Evolutionary conservation across 306 rosid genomes (phyloP).

Genomic region (Oxytropis ochrocephala): DNA sequence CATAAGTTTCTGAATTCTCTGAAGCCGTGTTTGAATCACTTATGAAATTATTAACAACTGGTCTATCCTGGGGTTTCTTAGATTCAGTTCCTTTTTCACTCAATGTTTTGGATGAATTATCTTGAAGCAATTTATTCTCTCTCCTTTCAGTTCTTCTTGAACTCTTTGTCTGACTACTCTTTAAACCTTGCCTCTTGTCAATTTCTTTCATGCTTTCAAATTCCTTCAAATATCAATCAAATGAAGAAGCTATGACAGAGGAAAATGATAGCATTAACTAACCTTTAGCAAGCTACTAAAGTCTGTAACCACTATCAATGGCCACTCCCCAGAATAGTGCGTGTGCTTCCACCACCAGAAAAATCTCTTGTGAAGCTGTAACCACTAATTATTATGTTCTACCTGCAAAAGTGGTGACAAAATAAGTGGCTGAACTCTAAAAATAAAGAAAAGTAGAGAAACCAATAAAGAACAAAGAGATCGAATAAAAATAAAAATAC

Average conservation of each 20-base stretch:
- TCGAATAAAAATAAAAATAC: neutral
- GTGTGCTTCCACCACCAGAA: constrained; percentile 7
- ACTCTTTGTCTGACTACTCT: constrained; percentile 50
- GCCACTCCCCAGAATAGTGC: constrained; percentile 20
- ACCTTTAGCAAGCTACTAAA: constrained; percentile 10
- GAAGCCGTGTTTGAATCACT: constrained; percentile 48
- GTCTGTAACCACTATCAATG: constrained; percentile 7
- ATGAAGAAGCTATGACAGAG: constrained; percentile 21
- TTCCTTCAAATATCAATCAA: constrained; percentile 27
- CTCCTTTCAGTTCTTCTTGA: constrained; percentile 45
- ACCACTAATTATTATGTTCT: no score
- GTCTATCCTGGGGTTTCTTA: constrained; percentile 34
- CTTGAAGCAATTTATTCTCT: constrained; percentile 46
- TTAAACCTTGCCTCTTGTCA: constrained; percentile 56
- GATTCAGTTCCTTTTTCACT: constrained; percentile 45
- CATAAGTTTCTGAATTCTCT: constrained; percentile 51
- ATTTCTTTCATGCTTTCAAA: constrained; percentile 61
- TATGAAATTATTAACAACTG: constrained; percentile 28
- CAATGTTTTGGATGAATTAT: constrained; percentile 41
- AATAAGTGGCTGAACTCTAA: neutral
- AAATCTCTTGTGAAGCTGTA: constrained; percentile 3
- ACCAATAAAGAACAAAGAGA: neutral
- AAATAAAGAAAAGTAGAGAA: constrained; percentile 2
- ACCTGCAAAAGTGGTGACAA: constrained; percentile 23
- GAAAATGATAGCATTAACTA: constrained; percentile 26